Conservation (phyloP, 2,329 filamentous ascomycete genomes). For the Aaosphaeria pasadenensis region DNA sequence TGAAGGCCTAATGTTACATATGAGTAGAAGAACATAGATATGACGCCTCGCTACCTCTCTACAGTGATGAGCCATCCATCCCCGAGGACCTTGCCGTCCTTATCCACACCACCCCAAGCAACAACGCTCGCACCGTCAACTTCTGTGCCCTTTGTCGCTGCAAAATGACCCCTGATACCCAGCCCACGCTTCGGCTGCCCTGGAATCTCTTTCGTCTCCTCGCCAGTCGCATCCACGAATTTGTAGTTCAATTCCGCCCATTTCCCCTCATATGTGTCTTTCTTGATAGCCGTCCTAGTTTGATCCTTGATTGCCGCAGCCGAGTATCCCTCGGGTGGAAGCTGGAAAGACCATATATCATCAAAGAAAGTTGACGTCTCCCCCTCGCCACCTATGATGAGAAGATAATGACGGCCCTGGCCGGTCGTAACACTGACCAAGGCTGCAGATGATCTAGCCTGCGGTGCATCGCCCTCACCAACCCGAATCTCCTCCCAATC, state of each 20-base stretch:
- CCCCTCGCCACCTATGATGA: slow-evolving; percentile 49
- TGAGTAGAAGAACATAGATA: too few species aligned
- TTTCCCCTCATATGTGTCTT: slow-evolving; percentile 46
- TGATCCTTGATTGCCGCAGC: slow-evolving; percentile 52
- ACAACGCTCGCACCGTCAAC: slow-evolving; percentile 48
- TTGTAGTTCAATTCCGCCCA: slow-evolving; percentile 53
- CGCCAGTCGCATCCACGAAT: slow-evolving; percentile 42
- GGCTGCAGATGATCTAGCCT: slow-evolving; percentile 42
- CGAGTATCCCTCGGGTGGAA: slow-evolving; percentile 46
- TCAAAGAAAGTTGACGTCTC: slow-evolving; percentile 15
- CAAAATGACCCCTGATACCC: slow-evolving; percentile 41
- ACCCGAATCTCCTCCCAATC: slow-evolving; percentile 23
- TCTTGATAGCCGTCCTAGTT: slow-evolving; percentile 44
- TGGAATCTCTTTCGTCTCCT: slow-evolving; percentile 41
- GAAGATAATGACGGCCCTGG: slow-evolving; percentile 51
- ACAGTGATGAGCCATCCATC: slow-evolving; percentile 45
- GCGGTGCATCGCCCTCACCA: slow-evolving; percentile 28
- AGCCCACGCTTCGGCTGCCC: slow-evolving; percentile 38
- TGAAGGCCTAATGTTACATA: too few species aligned
- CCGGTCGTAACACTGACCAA: slow-evolving; percentile 50
- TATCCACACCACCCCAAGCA: slow-evolving; percentile 53
- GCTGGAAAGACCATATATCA: slow-evolving; percentile 55
- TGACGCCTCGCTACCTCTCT: slow-evolving; percentile 17
- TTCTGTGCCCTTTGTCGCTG: slow-evolving; percentile 40
- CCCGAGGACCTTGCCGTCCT: slow-evolving; percentile 37